Percentiles rank a stretch among this genome's conserved stretches.
These are phyloP conservation scores for Micractinium conductrix DNA, from an alignment of 139 green algal genomes.

Conservation along the genomic window DNA sequence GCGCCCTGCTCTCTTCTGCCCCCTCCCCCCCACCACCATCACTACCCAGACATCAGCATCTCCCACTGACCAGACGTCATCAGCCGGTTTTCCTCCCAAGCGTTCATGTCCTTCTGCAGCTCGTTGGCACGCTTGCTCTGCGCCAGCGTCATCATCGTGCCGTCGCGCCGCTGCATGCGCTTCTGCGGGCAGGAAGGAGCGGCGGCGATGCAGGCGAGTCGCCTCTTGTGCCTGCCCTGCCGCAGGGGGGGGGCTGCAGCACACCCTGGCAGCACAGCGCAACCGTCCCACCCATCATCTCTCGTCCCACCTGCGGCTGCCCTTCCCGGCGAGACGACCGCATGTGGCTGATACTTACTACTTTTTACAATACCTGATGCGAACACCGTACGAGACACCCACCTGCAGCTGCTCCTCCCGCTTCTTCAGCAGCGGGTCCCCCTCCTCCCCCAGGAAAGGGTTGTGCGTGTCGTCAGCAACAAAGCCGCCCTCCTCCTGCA, in stretches of 20 bases:
- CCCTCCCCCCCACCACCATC: too few species aligned
- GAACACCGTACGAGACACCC: neutral
- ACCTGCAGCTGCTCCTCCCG: slow-evolving; percentile 34
- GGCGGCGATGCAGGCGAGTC: neutral
- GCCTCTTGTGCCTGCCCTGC: too few species aligned
- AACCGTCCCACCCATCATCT: too few species aligned
- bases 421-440: slow-evolving; percentile 35
- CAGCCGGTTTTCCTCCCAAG: slow-evolving; percentile 97
- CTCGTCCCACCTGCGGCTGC: too few species aligned
- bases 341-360: too few species aligned
- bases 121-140: slow-evolving; percentile 85
- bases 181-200: slow-evolving; percentile 22
- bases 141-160: slow-evolving; percentile 88
- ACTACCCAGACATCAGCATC: neutral
- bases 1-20: too few species aligned
- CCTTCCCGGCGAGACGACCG: too few species aligned
- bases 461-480: slow-evolving; percentile 67
- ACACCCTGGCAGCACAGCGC: too few species aligned
- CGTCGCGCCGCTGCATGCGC: slow-evolving; percentile 76
- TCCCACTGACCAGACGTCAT: slow-evolving; percentile 66
- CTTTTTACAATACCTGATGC: too few species aligned
- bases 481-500: slow-evolving; percentile 81
- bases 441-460: slow-evolving; percentile 67
- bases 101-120: slow-evolving; percentile 88
- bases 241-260: too few species aligned